Evolutionary conservation across 768 basidiomycete genomes (phyloP), one percentile per base, ranked within the genome.

Genomic region (Sarcodon aspratus): DNA sequence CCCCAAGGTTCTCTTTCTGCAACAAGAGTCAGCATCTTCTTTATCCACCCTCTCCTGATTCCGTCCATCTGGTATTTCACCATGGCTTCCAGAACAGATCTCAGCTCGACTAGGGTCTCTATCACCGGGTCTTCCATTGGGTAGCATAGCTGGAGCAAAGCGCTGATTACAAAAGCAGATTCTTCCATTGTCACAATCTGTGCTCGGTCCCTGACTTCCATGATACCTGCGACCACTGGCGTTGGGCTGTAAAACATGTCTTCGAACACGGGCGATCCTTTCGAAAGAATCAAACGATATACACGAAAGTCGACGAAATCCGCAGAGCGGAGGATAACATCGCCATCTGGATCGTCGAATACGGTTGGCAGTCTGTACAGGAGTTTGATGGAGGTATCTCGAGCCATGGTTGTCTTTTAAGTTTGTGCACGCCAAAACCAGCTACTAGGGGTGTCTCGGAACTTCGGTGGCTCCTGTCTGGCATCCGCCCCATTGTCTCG

Each of bases 261-360:
- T 46, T 66, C 66, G 54, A 82, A 80, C 57, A 81, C 75, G 7
- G 78, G 68, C 18, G 80, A 81, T 1, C 77, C 73, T 33, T 78
- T 60, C 17, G 75, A 68, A 21, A 82, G 63, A 48, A 80, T 66
- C 40, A 72, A 55, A 53, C 73, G 76, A 68, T 74, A 74, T 42
- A 74, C 70, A 48, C 69, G 69, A 59, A 79, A 80, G 50, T 68
- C 61, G 52, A 67, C 63, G 27, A 59, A 57, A 56, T 80, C 79
- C 47, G 73, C 74, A 6, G 77, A 75, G 49, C 75, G 71, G 36
- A 82, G 64, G 48, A 80, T 70, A 46, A 79, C 63, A 53, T 80
- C 76, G 8, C 56, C 58, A 33, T 40, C 36, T 4, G 36, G 37
- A 13, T 42, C 40, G 40, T 42, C 13, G 17, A 42, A 27, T 27